Conservation (phyloP, 2,329 filamentous ascomycete species). For the Apiospora hydei region DNA sequence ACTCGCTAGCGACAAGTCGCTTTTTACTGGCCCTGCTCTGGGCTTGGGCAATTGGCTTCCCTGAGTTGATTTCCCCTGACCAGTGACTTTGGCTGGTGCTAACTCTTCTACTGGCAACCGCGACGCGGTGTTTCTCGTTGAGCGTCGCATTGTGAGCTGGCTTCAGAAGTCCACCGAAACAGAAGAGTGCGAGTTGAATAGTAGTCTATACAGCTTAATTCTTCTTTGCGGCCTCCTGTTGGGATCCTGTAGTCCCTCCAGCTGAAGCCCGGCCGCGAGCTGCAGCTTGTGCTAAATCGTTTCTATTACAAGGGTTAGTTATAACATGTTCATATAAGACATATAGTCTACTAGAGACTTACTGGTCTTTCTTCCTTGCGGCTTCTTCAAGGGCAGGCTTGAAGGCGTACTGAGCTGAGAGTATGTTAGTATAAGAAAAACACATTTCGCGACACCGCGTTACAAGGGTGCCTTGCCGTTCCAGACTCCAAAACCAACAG, state of each 20-base stretch:
- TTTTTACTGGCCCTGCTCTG: neutral
- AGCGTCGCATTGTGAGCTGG: constrained; percentile 37
- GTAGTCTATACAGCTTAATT: neutral
- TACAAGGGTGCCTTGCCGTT: neutral
- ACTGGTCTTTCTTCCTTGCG: constrained; percentile 11
- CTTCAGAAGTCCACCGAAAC: neutral
- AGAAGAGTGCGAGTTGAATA: neutral
- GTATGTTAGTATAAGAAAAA: neutral
- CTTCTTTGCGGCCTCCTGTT: neutral
- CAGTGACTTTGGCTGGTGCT: neutral
- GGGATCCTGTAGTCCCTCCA: neutral
- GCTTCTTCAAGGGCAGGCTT: constrained; percentile 26
- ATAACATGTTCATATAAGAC: neutral
- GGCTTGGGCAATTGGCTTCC: neutral
- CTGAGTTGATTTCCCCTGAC: neutral
- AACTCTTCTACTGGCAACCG: neutral
- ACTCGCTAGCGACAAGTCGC: neutral
- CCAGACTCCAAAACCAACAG: constrained; percentile 24
- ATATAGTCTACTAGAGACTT: neutral
- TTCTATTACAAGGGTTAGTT: neutral
- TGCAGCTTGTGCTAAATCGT: constrained; percentile 9
- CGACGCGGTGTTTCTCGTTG: constrained; percentile 32
- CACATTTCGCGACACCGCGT: neutral
- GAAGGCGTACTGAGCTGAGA: constrained; percentile 22
- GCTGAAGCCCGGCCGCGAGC: neutral